phyloP scores from a whole-genome alignment of 1,284 basidiomycete genomes.

The Malassezia dermatis region DNA sequence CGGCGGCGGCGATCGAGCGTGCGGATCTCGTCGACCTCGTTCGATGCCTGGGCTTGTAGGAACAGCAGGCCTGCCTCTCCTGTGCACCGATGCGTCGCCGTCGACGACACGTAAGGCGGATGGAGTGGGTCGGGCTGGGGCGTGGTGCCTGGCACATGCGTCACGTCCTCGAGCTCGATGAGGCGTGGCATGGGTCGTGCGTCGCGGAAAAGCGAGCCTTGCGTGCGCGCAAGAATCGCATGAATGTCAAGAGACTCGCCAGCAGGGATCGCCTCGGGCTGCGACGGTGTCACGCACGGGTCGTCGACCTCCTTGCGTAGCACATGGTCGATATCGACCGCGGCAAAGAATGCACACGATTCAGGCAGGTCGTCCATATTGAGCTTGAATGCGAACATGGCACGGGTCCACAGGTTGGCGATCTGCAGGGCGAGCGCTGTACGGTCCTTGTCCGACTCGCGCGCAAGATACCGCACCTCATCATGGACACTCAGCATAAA shows the following conservation, averaged over 20 bases:
- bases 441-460: slow-evolving; percentile 75
- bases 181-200: slow-evolving; percentile 16
- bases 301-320: slow-evolving; percentile 93
- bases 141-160: background rate
- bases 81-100: slow-evolving; percentile 34
- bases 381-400: slow-evolving; percentile 79
- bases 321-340: slow-evolving; percentile 83
- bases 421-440: slow-evolving; percentile 87
- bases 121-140: background rate
- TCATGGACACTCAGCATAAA: slow-evolving; percentile 97
- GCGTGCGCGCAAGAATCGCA: slow-evolving; percentile 54
- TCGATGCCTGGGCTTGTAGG: slow-evolving; percentile 43
- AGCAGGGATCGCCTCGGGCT: slow-evolving; percentile 67
- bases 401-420: slow-evolving; percentile 89
- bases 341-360: slow-evolving; percentile 80
- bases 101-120: slow-evolving; percentile 24
- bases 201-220: slow-evolving; percentile 28
- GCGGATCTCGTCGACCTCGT: slow-evolving; percentile 38
- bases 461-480: slow-evolving; percentile 84
- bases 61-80: slow-evolving; percentile 36
- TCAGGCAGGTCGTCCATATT: slow-evolving; percentile 94
- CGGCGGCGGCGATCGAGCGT: slow-evolving; percentile 31
- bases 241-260: slow-evolving; percentile 75
- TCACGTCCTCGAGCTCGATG: background rate
- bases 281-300: slow-evolving; percentile 86